These are phyloP conservation scores for Penicillium sp. DNA, from an alignment of 2,329 filamentous ascomycete genomes.

Conservation along the genomic window DNA sequence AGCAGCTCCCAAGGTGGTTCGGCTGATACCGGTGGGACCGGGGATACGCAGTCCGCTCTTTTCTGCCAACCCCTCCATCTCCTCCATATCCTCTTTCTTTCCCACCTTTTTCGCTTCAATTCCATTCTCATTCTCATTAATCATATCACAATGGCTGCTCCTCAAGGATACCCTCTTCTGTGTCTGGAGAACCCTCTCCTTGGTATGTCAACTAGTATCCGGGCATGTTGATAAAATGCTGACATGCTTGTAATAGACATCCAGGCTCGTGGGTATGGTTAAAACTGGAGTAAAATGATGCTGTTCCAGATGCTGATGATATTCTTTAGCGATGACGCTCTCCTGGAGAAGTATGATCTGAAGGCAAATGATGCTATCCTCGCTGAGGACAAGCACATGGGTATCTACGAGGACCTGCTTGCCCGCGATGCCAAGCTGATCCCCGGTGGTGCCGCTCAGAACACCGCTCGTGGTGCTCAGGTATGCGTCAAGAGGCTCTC, in stretches of 20 bases:
- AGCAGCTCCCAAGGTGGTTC: background rate
- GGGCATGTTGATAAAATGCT: constrained; percentile 13
- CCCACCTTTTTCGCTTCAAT: constrained; percentile 11
- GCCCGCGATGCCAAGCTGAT: constrained; percentile 92
- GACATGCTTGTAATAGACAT: constrained; percentile 62
- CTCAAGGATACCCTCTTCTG: constrained; percentile 81
- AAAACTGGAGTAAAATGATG: constrained; percentile 6
- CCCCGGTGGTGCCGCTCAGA: constrained; percentile 93
- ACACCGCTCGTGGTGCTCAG: constrained; percentile 91
- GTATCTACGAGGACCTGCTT: constrained; percentile 88
- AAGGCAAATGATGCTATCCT: constrained; percentile 98
- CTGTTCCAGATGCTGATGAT: constrained; percentile 2
- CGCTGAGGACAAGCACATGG: constrained; percentile 84
- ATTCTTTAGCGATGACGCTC: constrained; percentile 65
- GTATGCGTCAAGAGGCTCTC: constrained; percentile 35
- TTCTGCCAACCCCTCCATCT: constrained; percentile 26
- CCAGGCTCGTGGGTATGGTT: constrained; percentile 67
- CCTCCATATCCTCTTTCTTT: constrained; percentile 14
- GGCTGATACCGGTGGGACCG: constrained; percentile 10
- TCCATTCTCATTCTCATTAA: constrained; percentile 8
- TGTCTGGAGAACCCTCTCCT: constrained; percentile 97
- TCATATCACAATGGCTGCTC: constrained; percentile 61
- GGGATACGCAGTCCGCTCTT: constrained; percentile 13
- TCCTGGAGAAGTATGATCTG: constrained; percentile 88
- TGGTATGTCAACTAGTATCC: constrained; percentile 50